These are phyloP conservation scores for Stagonosporopsis rhizophila DNA, from an alignment of 2,329 filamentous ascomycete species.

Conservation along the genomic window DNA sequence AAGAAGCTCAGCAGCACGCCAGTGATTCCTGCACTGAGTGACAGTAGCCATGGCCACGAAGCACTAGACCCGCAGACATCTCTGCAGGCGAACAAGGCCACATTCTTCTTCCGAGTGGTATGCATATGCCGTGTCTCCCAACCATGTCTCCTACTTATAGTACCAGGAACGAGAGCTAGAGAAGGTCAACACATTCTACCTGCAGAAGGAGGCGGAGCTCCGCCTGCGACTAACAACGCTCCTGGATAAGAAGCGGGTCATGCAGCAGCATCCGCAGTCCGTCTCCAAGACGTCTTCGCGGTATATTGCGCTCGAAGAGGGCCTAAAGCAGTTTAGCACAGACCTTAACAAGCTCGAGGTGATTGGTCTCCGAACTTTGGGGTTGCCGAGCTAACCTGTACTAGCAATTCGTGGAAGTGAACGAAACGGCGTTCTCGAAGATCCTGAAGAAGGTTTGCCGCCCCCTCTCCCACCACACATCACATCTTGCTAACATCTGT, in stretches of 20 bases:
- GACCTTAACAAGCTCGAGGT: slow-evolving; percentile 92
- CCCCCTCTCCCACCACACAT: not conserved
- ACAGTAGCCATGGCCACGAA: slow-evolving; percentile 54
- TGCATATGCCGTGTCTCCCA: slow-evolving; percentile 36
- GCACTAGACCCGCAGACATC: slow-evolving; percentile 80
- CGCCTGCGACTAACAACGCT: slow-evolving; percentile 91
- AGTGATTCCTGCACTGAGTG: slow-evolving; percentile 78
- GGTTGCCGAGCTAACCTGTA: slow-evolving; percentile 35
- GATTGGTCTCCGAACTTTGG: slow-evolving; percentile 35
- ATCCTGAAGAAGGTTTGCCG: slow-evolving; percentile 90
- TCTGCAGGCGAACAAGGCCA: slow-evolving; percentile 95
- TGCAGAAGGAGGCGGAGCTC: slow-evolving; percentile 92
- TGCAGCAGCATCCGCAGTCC: slow-evolving; percentile 78
- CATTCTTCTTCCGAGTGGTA: slow-evolving; percentile 98
- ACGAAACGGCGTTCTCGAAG: slow-evolving; percentile 96
- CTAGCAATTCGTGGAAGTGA: slow-evolving; percentile 96
- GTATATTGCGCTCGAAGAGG: slow-evolving; percentile 94
- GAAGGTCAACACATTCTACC: slow-evolving; percentile 97
- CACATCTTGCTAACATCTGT: slow-evolving; percentile 46
- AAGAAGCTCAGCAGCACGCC: slow-evolving; percentile 96
- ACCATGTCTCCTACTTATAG: slow-evolving; percentile 3
- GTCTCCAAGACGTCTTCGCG: slow-evolving; percentile 88
- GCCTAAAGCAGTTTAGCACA: slow-evolving; percentile 95
- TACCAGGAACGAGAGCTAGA: slow-evolving; percentile 91
- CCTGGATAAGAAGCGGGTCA: slow-evolving; percentile 90